Conservation (phyloP, 202 grass and related monocot genomes). For the Cymbopogon flexuosus region DNA sequence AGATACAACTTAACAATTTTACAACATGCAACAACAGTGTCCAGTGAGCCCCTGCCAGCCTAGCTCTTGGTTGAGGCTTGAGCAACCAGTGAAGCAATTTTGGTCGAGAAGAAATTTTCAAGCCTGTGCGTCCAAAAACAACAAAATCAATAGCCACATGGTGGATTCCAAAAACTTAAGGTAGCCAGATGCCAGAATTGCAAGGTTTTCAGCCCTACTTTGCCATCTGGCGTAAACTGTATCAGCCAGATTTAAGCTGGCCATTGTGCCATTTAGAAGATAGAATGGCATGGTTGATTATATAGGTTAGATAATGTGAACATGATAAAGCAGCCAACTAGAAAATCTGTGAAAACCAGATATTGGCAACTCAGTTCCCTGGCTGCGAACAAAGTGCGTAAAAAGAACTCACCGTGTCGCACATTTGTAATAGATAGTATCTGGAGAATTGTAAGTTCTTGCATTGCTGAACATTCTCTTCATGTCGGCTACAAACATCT, state of each 20-base stretch:
- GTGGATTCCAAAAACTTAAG: background rate
- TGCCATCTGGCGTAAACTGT: background rate
- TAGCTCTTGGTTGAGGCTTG: constrained; percentile 76
- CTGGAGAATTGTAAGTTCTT: constrained; percentile 86
- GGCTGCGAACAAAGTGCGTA: background rate
- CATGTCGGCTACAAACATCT: constrained; percentile 94
- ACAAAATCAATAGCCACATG: constrained; percentile 1
- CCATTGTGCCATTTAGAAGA: background rate
- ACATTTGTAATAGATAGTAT: constrained; percentile 99
- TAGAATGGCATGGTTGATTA: background rate
- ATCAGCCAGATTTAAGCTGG: background rate
- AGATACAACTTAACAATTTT: constrained; percentile 5
- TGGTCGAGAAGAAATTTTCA: constrained; percentile 72
- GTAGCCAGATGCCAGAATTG: background rate
- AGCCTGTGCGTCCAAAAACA: constrained; percentile 44
- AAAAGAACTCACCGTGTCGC: constrained; percentile 53
- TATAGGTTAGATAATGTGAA: background rate
- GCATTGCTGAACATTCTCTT: constrained; percentile 92
- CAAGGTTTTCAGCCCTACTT: background rate
- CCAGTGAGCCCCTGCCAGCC: background rate
- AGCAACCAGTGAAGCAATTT: constrained; percentile 51
- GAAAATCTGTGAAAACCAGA: background rate
- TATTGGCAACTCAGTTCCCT: background rate
- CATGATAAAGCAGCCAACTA: background rate
- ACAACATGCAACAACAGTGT: background rate